Percentiles rank a stretch among this genome's conserved stretches.
These are phyloP conservation scores for Phaeophleospora eucalypticola DNA, from an alignment of 2,329 filamentous ascomycete species.

Conservation along the genomic window DNA sequence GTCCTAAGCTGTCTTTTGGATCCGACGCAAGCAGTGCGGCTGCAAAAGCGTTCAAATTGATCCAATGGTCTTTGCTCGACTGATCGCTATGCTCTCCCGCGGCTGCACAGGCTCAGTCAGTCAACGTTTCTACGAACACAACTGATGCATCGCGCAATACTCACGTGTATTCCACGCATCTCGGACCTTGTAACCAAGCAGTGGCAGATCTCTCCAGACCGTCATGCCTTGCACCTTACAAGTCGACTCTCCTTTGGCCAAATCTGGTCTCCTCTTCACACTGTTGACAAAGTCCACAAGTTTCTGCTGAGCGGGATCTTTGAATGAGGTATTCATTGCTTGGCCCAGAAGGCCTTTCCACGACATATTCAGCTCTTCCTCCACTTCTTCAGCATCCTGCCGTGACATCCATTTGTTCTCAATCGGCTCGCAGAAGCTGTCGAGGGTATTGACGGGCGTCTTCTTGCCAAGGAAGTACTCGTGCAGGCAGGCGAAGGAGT, in stretches of 20 bases:
- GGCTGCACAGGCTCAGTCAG: too few species aligned
- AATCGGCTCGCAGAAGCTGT: conserved; percentile 21
- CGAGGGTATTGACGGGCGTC: conserved; percentile 10
- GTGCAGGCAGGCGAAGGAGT: conserved; percentile 14
- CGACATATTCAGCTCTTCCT: conserved; percentile 17
- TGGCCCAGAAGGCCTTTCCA: conserved; percentile 22
- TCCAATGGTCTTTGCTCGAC: conserved; percentile 23
- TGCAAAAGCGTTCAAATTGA: conserved; percentile 31
- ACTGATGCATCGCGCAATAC: too few species aligned
- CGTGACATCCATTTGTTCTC: conserved; percentile 18
- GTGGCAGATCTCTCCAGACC: conserved; percentile 29
- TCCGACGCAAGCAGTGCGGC: conserved; percentile 24
- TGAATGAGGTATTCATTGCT: conserved; percentile 22
- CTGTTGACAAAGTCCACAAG: conserved; percentile 21
- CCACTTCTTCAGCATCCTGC: conserved; percentile 17
- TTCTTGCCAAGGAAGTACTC: conserved; percentile 10
- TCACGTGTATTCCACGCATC: conserved; percentile 31
- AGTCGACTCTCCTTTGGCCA: conserved; percentile 18
- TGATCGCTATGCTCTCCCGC: conserved; percentile 19
- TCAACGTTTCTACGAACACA: too few species aligned
- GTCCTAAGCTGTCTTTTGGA: conserved; percentile 20
- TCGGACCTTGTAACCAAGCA: conserved; percentile 29
- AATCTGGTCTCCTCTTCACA: conserved; percentile 14
- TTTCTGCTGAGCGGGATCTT: conserved; percentile 14
- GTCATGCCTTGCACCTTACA: conserved; percentile 23